Conservation (phyloP, 768 basidiomycete genomes). For the Suillus spraguei region DNA sequence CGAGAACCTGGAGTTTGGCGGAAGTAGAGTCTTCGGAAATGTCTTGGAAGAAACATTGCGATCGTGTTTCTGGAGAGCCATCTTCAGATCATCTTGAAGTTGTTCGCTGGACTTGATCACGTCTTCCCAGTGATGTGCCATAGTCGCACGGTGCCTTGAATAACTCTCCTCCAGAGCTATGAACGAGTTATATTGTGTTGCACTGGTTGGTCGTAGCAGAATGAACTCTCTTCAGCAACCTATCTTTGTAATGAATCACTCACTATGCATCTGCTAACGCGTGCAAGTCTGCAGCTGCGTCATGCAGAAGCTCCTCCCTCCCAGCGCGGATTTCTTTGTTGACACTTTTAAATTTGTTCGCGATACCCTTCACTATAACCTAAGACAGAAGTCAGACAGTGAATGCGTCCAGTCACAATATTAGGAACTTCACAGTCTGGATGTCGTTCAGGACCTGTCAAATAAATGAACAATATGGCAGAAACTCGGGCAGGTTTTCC, state of each 20-base stretch:
- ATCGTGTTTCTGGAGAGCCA: conserved; percentile 50
- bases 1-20: conserved; percentile 14
- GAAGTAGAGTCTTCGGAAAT: conserved; percentile 51
- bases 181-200: conserved; percentile 52
- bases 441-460: conserved; percentile 53
- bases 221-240: background rate
- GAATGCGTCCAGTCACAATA: conserved; percentile 5
- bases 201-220: conserved; percentile 36
- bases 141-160: conserved; percentile 41
- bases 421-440: conserved; percentile 38
- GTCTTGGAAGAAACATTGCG: conserved; percentile 50
- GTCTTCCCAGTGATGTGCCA: conserved; percentile 44
- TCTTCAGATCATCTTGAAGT: conserved; percentile 36
- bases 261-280: conserved; percentile 40
- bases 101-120: conserved; percentile 42
- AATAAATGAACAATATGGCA: background rate
- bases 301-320: conserved; percentile 48
- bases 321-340: conserved; percentile 46
- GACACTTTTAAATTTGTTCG: conserved; percentile 49
- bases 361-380: conserved; percentile 52
- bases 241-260: background rate
- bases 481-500: conserved; percentile 4
- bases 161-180: conserved; percentile 61
- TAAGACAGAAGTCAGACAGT: conserved; percentile 29
- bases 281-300: conserved; percentile 45